These are phyloP conservation scores for Tetracladium marchalianum DNA, from an alignment of 495 filamentous ascomycete genomes.

Conservation along the genomic window DNA sequence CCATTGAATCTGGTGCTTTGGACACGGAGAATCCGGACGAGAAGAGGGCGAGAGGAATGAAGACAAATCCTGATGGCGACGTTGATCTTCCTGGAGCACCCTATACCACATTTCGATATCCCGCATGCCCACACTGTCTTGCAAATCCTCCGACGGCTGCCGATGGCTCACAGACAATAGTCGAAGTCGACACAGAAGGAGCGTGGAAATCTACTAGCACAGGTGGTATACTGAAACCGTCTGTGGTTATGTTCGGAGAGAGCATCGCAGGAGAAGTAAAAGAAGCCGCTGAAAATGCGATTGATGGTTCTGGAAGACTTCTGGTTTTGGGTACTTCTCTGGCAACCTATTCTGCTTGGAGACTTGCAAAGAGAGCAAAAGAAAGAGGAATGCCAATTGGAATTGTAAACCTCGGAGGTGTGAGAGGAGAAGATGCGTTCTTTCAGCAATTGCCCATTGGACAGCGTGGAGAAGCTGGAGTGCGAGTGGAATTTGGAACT, in stretches of 20 bases:
- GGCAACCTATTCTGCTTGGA: slow-evolving; percentile 91
- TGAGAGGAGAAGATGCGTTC: slow-evolving; percentile 66
- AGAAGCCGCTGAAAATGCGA: slow-evolving; percentile 62
- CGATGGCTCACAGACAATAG: slow-evolving; percentile 46
- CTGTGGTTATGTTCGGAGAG: slow-evolving; percentile 94
- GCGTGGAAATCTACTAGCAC: slow-evolving; percentile 62
- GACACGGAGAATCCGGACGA: slow-evolving; percentile 68
- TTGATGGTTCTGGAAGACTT: slow-evolving; percentile 64
- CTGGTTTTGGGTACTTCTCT: slow-evolving; percentile 81
- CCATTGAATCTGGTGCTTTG: slow-evolving; percentile 61
- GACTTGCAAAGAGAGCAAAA: slow-evolving; percentile 72
- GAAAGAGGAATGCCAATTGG: slow-evolving; percentile 77
- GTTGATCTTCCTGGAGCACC: slow-evolving; percentile 83
- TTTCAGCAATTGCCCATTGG: slow-evolving; percentile 40
- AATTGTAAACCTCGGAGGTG: slow-evolving; percentile 73
- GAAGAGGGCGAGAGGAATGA: slow-evolving; percentile 56
- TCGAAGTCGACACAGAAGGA: slow-evolving; percentile 71
- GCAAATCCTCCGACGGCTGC: slow-evolving; percentile 46
- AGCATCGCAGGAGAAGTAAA: slow-evolving; percentile 62
- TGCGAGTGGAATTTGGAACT: slow-evolving; percentile 42
- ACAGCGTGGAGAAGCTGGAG: slow-evolving; percentile 36
- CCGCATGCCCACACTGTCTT: slow-evolving; percentile 76
- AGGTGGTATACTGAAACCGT: slow-evolving; percentile 79
- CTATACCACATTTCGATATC: slow-evolving; percentile 85
- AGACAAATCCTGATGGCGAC: slow-evolving; percentile 89